Base-by-base conservation (phyloP, 257 asterid species). In the Plantago elongata region DNA sequence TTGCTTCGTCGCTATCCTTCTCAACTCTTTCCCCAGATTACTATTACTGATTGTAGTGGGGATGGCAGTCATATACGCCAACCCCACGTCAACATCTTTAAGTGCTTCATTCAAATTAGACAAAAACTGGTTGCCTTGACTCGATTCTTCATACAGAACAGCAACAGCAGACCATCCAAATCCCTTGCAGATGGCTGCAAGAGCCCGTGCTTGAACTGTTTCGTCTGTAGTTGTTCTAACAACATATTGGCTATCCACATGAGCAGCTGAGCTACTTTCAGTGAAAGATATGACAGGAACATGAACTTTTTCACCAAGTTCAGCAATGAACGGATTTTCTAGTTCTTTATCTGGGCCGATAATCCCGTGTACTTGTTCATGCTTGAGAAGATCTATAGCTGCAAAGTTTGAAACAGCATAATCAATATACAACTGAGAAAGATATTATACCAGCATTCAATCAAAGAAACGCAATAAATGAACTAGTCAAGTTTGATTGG, bases 141-240 rank as follows among this genome's bases (percentile, higher is more conserved):
- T 71, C 3, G 68, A 64, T 42, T 81, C 83, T 61, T 81, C 85
- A 9, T 68, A 64, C 17, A 84, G 45, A 44, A 78, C 11, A 5
- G 69, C 80, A 16, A 59, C 76, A 42, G 74, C 54, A n/a, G 65
- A 34, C 91, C 91, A 84, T 17, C 62, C 60, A 46, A 70, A 81
- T 67, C 55, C 42, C 15, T 60, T 18, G 55, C 81, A 83, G 45
- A 83, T 12, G 11, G 77, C 54, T 12, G 79, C 80, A n/a, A 83
- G 79, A 44, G 87, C 80, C 50, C 45, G 62, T 18, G 72, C 61
- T 67, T 75, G 81, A 57, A 64, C 51, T 9, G 57, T 10, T 49
- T 76, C 81, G 40, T 76, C 75, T 1, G 45, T 27, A 0, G 77
- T 34, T 16, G 65, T 51, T 50, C 69, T 60, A 13, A 71, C 54